Evolutionary conservation across 2,329 filamentous ascomycete genomes (phyloP), one percentile per base, ranked within the genome.

Genomic region (Hysterium pulicare): DNA sequence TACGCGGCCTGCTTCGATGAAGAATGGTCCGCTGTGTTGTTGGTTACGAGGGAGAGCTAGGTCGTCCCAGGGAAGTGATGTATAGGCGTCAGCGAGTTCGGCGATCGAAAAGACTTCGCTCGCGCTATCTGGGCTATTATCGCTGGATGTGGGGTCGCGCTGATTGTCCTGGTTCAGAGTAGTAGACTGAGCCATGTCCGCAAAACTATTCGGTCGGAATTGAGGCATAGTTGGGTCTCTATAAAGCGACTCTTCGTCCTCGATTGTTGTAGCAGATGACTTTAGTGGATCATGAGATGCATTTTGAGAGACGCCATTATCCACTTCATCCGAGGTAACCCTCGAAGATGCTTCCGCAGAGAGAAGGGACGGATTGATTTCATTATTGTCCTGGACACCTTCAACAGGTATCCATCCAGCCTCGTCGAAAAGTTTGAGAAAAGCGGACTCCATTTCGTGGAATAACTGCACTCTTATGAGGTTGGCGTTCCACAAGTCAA

Each of bases 171-270:
- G 23, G 26, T 13, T 32, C 16, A 26, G 4, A 15, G 28, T 16
- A 17, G 26, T 38, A 17, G 33, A 35, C 21, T 11, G 41, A 33
- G 11, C 19, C 23, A 53, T 20, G 17, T 61, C 54, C 4, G 44
- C 45, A 4, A 50, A 47, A 23, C 64, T 71, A 49, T 84, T 78
- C n/a, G 82, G 83, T 5, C 80, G 75, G 57, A 85, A 85, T 53
- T 87, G 83, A 7, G 83, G 83, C 62, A 86, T 71, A 0, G 83
- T 86, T 6, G 79, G 79, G 52, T 87, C 84, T 6, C 70, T 51
- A 32, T 42, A 44, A 11, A 21, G 23, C 22, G 31, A 7, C 21
- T 21, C 34, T 24, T 22, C 34, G 8, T 7, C 21, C 10, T 26
- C 28, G 3, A 22, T 24, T 4, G 26, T 11, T 2, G n/a, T 38